Evolutionary conservation across 306 rosid species (phyloP).

Genomic region (Albizia julibrissin): DNA sequence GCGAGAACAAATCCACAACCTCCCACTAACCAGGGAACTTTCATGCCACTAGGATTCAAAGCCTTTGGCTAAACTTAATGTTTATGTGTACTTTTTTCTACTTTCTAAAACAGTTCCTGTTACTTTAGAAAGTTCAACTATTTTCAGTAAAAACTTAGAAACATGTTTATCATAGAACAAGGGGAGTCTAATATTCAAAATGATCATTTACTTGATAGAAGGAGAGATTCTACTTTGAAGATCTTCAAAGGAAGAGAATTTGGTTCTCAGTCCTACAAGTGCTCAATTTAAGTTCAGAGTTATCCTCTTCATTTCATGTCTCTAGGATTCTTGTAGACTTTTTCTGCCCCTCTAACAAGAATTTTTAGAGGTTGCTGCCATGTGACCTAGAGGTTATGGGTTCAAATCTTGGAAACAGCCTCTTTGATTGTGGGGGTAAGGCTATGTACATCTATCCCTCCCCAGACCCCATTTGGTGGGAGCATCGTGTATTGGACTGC

Average conservation of each 20-base stretch:
- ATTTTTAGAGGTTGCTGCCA: not conserved
- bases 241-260: not conserved
- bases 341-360: not conserved
- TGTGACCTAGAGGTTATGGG: too few relatives aligned
- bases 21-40: too few relatives aligned
- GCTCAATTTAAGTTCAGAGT: not conserved
- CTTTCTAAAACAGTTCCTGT: not conserved
- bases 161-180: not conserved
- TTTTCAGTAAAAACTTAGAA: not conserved
- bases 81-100: too few relatives aligned
- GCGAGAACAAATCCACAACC: too few relatives aligned
- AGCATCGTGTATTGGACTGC: too few relatives aligned
- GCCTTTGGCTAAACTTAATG: not conserved
- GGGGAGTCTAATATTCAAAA: not conserved
- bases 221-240: not conserved
- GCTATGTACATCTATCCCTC: too few relatives aligned
- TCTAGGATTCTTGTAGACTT: not conserved
- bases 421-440: too few relatives aligned
- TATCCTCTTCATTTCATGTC: not conserved
- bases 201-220: not conserved
- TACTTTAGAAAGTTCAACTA: not conserved
- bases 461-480: too few relatives aligned
- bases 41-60: too few relatives aligned
- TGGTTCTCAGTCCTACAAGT: not conserved
- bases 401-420: too few relatives aligned